Evolutionary conservation across 768 basidiomycete genomes (phyloP).

Genomic region (Leccinum fibrillosum): DNA sequence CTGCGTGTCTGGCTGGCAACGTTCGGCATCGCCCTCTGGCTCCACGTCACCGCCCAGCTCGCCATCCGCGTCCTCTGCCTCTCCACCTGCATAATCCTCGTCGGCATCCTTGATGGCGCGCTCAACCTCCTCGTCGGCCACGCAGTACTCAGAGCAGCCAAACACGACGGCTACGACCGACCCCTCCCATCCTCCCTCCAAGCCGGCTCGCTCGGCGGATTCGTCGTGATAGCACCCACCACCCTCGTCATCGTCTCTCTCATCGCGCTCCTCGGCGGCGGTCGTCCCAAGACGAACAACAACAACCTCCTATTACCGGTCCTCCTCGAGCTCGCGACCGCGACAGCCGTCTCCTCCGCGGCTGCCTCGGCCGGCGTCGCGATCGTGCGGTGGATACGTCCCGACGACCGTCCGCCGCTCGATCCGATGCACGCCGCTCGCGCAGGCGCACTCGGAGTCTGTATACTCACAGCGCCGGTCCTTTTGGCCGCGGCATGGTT

Average conservation of each 20-base stretch:
- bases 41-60: constrained; percentile 7
- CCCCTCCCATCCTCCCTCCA: constrained; percentile 6
- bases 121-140: constrained; percentile 12
- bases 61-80: constrained; percentile 7
- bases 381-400: not conserved
- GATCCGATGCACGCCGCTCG: constrained; percentile 15
- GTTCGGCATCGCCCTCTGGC: constrained; percentile 13
- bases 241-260: constrained; percentile 1
- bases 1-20: constrained; percentile 9
- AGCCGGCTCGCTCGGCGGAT: constrained; percentile 14
- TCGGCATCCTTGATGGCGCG: constrained; percentile 5
- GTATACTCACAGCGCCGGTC: constrained; percentile 4
- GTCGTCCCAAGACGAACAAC: not conserved
- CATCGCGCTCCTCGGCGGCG: constrained; percentile 4
- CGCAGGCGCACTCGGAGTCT: constrained; percentile 13
- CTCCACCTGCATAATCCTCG: constrained; percentile 1
- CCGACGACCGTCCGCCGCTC: not conserved
- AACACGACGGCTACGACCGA: constrained; percentile 8
- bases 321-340: constrained; percentile 10
- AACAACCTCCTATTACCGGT: not conserved
- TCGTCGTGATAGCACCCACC: constrained; percentile 10
- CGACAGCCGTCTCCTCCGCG: constrained; percentile 13
- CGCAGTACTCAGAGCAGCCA: constrained; percentile 12
- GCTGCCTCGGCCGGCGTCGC: constrained; percentile 8
- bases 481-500: constrained; percentile 5